phyloP scores from a whole-genome alignment of 257 asterid genomes.

The Rauvolfia tetraphylla region DNA sequence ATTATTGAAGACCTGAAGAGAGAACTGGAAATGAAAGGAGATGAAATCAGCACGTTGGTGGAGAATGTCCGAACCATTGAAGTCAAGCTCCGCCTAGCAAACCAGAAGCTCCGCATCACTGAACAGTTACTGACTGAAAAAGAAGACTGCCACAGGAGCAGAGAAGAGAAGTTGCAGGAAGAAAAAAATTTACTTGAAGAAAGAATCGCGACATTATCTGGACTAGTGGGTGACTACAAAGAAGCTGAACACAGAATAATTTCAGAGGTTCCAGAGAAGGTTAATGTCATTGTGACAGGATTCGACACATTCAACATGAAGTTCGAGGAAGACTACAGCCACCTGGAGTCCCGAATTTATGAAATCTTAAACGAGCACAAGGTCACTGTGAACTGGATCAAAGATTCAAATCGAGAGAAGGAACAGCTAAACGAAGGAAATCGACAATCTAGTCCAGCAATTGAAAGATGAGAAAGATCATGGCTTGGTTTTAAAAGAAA shows the following conservation, averaged over 20 bases:
- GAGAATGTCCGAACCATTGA: constrained; percentile 68
- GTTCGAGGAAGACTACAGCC: constrained; percentile 92
- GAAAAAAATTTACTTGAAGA: constrained; percentile 50
- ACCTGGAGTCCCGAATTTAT: constrained; percentile 74
- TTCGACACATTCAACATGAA: constrained; percentile 65
- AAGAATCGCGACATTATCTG: constrained; percentile 38
- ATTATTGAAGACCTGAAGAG: constrained; percentile 54
- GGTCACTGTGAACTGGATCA: constrained; percentile 43
- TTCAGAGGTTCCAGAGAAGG: constrained; percentile 44
- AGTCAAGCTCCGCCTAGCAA: constrained; percentile 77
- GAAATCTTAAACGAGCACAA: constrained; percentile 65
- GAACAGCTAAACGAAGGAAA: constrained; percentile 42
- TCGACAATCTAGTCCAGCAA: constrained; percentile 34
- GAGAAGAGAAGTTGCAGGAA: constrained; percentile 62
- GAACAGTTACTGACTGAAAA: constrained; percentile 70
- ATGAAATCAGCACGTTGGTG: constrained; percentile 51
- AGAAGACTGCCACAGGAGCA: constrained; percentile 52
- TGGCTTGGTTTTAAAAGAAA: constrained; percentile 29
- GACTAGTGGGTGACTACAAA: constrained; percentile 39
- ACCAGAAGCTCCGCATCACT: constrained; percentile 80
- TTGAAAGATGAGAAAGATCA: constrained; percentile 39
- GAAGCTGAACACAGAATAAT: constrained; percentile 43
- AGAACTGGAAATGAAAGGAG: constrained; percentile 84
- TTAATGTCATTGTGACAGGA: constrained; percentile 39
- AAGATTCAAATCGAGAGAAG: constrained; percentile 45